phyloP scores from a whole-genome alignment of 805 yeast genomes.

The Jamesozyma hellenica region DNA sequence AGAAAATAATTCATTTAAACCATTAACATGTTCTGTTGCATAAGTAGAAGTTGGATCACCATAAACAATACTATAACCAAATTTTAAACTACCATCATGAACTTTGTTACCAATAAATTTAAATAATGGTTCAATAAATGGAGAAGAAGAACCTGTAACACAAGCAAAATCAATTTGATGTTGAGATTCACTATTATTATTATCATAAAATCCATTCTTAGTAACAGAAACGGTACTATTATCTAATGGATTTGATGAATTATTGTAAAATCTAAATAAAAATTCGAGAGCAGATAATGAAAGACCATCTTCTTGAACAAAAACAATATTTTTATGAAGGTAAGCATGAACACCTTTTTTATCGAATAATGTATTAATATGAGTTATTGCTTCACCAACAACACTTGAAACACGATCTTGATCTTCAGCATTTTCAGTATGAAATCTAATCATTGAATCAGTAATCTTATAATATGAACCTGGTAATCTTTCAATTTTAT shows the following conservation, averaged over 20 bases:
- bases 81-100: conserved; percentile 30
- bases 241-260: conserved; percentile 17
- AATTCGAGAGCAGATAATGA: conserved; percentile 47
- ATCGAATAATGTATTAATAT: conserved; percentile 66
- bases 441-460: conserved; percentile 68
- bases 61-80: conserved; percentile 52
- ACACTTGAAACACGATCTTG: conserved; percentile 54
- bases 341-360: conserved; percentile 67
- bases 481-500: conserved; percentile 61
- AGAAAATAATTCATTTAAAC: conserved; percentile 58
- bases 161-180: conserved; percentile 36
- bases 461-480: conserved; percentile 64
- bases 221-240: conserved; percentile 20
- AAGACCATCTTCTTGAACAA: conserved; percentile 58
- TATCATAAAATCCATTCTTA: conserved; percentile 8
- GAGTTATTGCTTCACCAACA: conserved; percentile 78
- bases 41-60: conserved; percentile 43
- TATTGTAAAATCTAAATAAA: conserved; percentile 34
- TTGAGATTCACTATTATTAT: conserved; percentile 10
- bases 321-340: conserved; percentile 55
- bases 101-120: conserved; percentile 40
- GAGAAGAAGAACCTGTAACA: conserved; percentile 56
- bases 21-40: conserved; percentile 56
- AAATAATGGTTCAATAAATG: conserved; percentile 60
- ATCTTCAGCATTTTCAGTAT: conserved; percentile 58